Percentiles rank a stretch among this genome's conserved stretches.
These are phyloP conservation scores for Lachnellula arida DNA, from an alignment of 2,329 filamentous ascomycete genomes.

Conservation along the genomic window DNA sequence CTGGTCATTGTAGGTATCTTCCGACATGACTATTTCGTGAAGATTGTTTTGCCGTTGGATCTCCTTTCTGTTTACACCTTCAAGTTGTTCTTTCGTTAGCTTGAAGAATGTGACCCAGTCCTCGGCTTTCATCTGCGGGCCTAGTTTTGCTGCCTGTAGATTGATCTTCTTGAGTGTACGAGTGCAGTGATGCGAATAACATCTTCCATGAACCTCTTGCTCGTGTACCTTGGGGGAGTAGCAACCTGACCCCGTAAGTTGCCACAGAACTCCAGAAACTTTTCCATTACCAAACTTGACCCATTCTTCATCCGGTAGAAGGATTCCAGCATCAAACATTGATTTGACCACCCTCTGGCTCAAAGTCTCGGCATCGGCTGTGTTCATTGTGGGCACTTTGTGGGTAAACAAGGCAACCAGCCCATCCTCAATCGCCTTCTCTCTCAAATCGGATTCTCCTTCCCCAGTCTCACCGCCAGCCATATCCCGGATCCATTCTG, in stretches of 20 bases:
- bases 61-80: conserved; percentile 74
- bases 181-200: conserved; percentile 92
- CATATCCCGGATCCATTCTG: conserved; percentile 81
- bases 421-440: conserved; percentile 80
- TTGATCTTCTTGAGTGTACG: conserved; percentile 93
- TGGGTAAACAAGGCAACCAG: conserved; percentile 84
- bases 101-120: conserved; percentile 92
- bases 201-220: conserved; percentile 63
- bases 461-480: conserved; percentile 53
- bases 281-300: conserved; percentile 80
- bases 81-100: conserved; percentile 70
- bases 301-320: conserved; percentile 94
- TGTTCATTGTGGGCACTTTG: conserved; percentile 98
- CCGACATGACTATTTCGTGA: conserved; percentile 91
- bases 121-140: conserved; percentile 60
- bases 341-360: conserved; percentile 70
- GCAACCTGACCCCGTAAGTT: conserved; percentile 85
- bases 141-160: conserved; percentile 66
- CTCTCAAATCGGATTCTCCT: conserved; percentile 81
- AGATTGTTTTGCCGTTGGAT: conserved; percentile 89
- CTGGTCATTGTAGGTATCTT: conserved; percentile 86
- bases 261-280: conserved; percentile 87
- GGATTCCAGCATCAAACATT: conserved; percentile 73
- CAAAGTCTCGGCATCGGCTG: conserved; percentile 87
- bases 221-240: conserved; percentile 79